Percentiles rank a stretch among this genome's conserved stretches.
These are phyloP conservation scores for Leishmania tropica DNA, from an alignment of 208 protist species.

Conservation along the genomic window DNA sequence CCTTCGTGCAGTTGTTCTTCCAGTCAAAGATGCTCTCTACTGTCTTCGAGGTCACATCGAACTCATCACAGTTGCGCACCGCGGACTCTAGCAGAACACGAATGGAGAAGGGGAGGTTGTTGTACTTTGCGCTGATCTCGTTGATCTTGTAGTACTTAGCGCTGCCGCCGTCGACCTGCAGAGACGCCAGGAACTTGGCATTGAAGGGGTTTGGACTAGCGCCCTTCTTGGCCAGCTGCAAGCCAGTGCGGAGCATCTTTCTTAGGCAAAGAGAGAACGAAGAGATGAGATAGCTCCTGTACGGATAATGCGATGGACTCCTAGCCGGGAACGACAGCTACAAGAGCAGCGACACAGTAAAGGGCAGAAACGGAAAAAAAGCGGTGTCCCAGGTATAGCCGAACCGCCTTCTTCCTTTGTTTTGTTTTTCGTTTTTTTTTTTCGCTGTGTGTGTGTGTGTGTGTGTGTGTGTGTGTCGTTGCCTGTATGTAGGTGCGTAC, in stretches of 20 bases:
- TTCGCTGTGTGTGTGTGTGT: not conserved
- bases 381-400: not conserved
- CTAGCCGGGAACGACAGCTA: not conserved
- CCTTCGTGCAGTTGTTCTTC: conserved; percentile 87
- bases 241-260: conserved; percentile 62
- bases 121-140: conserved; percentile 81
- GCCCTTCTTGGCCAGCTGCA: conserved; percentile 34
- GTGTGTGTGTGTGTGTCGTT: not conserved
- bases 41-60: conserved; percentile 89
- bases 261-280: conserved; percentile 1
- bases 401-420: not conserved
- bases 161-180: conserved; percentile 52
- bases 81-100: conserved; percentile 96
- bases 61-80: conserved; percentile 96
- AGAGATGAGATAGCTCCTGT: not conserved
- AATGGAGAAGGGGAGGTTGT: conserved; percentile 95
- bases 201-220: conserved; percentile 77
- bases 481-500: not conserved
- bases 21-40: conserved; percentile 95
- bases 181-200: conserved; percentile 63
- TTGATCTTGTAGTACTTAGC: conserved; percentile 87
- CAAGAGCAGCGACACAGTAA: not conserved
- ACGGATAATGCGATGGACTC: not conserved
- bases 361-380: not conserved
- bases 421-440: not conserved